These are phyloP conservation scores for Poa annua DNA, from an alignment of 176 grass and related monocot genomes.

Conservation along the genomic window DNA sequence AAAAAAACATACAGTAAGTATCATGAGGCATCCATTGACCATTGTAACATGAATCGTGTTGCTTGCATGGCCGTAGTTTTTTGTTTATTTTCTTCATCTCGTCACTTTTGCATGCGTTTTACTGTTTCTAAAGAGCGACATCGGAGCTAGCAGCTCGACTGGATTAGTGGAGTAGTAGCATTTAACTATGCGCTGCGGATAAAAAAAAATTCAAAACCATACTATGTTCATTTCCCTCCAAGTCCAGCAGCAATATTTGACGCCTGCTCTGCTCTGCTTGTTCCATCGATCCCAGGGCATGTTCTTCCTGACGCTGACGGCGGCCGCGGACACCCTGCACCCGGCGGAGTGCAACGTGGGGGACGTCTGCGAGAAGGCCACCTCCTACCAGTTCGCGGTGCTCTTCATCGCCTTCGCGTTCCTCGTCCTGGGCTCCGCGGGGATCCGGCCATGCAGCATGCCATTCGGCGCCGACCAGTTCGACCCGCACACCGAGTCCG, in stretches of 20 bases:
- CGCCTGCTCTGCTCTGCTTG: not conserved
- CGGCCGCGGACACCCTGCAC: conserved; percentile 62
- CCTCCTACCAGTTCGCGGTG: conserved; percentile 58
- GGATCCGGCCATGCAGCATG: conserved; percentile 91
- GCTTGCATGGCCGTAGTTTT: too few species aligned
- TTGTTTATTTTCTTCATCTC: too few species aligned
- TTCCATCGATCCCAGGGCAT: conserved; percentile 52
- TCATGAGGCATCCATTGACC: too few species aligned
- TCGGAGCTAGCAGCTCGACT: too few species aligned
- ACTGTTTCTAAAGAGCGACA: too few species aligned
- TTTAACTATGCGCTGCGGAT: too few species aligned
- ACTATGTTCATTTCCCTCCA: too few species aligned
- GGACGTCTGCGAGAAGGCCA: conserved; percentile 53
- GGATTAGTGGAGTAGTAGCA: too few species aligned
- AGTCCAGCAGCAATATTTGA: not conserved
- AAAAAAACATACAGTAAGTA: too few species aligned
- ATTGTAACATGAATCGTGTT: too few species aligned
- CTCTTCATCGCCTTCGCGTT: conserved; percentile 74
- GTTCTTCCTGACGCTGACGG: conserved; percentile 80
- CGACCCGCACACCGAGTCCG: conserved; percentile 75
- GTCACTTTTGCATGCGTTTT: too few species aligned
- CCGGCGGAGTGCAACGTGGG: conserved; percentile 53
- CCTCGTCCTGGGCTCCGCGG: conserved; percentile 71
- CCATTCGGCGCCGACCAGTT: conserved; percentile 95
- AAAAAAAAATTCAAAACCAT: too few species aligned